These are phyloP conservation scores for Vitis vinifera DNA, from an alignment of 164 flowering plant genomes.

Conservation along the genomic window ASM3070453v1 NC_081817.1:747501-748000, in stretches of 20 bases:
- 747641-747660: not conserved
- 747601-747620: not conserved
- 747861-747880: not conserved
- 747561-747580: no score
- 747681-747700: slow-evolving; percentile 92
- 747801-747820: not conserved
- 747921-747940: slow-evolving; percentile 84
- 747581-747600: no score
- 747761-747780: slow-evolving; percentile 91
- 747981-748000: slow-evolving; percentile 99
- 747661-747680: slow-evolving; percentile 2
- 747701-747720: slow-evolving; percentile 98
- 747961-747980: slow-evolving; percentile 94
- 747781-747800: slow-evolving; percentile 49
- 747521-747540: no score
- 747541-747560: no score
- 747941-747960: slow-evolving; percentile 88
- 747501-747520: no score
- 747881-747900: slow-evolving; percentile 70
- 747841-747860: not conserved
- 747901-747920: slow-evolving; percentile 86
- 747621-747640: not conserved
- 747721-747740: slow-evolving; percentile 96
- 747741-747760: slow-evolving; percentile 99
- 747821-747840: not conserved